Evolutionary conservation across 129 eudicot species (phyloP).

Genomic region (Apium graveolens): DNA sequence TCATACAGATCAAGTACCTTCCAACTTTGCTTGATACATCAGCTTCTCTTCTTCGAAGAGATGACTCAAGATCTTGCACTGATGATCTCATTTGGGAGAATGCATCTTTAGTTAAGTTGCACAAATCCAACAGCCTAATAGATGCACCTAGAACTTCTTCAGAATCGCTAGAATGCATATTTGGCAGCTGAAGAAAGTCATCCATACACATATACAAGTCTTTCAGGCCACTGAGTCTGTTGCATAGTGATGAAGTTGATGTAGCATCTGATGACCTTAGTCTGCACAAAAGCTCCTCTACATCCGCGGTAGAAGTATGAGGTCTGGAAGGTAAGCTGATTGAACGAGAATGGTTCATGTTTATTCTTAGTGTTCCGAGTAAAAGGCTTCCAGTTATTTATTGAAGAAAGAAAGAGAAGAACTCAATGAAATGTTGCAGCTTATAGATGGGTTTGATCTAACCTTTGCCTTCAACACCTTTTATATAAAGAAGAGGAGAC

Average conservation of each 20-base stretch:
- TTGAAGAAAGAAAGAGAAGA: too few species aligned
- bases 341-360: too few species aligned
- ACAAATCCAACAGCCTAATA: slow-evolving; percentile 18
- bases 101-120: slow-evolving; percentile 14
- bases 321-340: slow-evolving; percentile 19
- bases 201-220: slow-evolving; percentile 14
- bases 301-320: slow-evolving; percentile 12
- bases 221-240: slow-evolving; percentile 12
- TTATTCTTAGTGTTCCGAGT: too few species aligned
- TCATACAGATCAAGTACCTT: too few species aligned
- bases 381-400: too few species aligned
- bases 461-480: slow-evolving; percentile 2
- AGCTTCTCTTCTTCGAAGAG: too few species aligned
- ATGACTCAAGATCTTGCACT: too few species aligned
- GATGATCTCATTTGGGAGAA: slow-evolving; percentile 15
- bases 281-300: slow-evolving; percentile 16
- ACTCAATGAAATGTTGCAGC: neutral
- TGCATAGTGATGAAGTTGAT: neutral
- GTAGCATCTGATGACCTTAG: slow-evolving; percentile 9
- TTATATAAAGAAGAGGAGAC: slow-evolving; percentile 6
- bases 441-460: slow-evolving; percentile 1
- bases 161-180: neutral
- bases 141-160: slow-evolving; percentile 17
- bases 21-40: too few species aligned
- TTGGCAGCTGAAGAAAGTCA: slow-evolving; percentile 20